phyloP scores from a whole-genome alignment of 352 stramenopile species.

The Phytophthora europaea region DNA sequence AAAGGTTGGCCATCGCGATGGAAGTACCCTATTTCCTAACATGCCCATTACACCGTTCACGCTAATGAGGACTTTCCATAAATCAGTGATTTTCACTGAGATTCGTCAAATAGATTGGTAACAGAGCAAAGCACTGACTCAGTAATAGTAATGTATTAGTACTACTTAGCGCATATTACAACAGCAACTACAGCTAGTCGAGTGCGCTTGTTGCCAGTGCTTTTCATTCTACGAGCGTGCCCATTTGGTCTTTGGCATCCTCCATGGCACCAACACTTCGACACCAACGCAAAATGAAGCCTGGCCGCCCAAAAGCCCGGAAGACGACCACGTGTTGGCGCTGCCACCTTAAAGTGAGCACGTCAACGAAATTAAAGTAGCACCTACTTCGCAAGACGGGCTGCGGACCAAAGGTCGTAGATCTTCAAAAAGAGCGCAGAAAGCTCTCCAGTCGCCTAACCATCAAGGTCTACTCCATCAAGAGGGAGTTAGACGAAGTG shows the following conservation, averaged over 20 bases:
- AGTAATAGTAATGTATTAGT: not conserved
- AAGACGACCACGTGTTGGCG: not conserved
- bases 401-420: not conserved
- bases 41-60: not conserved
- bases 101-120: not conserved
- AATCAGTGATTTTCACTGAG: not conserved
- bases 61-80: too few relatives aligned
- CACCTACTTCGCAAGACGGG: not conserved
- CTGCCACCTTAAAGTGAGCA: not conserved
- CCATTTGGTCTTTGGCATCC: not conserved
- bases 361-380: not conserved
- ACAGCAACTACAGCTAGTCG: not conserved
- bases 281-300: not conserved
- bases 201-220: too few relatives aligned
- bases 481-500: not conserved
- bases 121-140: not conserved
- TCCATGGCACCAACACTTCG: not conserved
- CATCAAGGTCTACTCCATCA: not conserved
- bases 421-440: not conserved
- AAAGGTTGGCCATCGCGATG: constrained; percentile 10
- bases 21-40: not conserved
- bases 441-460: not conserved
- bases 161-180: not conserved
- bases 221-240: not conserved
- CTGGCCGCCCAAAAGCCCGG: not conserved